Evolutionary conservation across 1,139 yeast genomes (phyloP), one percentile per base, ranked within the genome.

Genomic region (Blastobotrys ciferrii): DNA sequence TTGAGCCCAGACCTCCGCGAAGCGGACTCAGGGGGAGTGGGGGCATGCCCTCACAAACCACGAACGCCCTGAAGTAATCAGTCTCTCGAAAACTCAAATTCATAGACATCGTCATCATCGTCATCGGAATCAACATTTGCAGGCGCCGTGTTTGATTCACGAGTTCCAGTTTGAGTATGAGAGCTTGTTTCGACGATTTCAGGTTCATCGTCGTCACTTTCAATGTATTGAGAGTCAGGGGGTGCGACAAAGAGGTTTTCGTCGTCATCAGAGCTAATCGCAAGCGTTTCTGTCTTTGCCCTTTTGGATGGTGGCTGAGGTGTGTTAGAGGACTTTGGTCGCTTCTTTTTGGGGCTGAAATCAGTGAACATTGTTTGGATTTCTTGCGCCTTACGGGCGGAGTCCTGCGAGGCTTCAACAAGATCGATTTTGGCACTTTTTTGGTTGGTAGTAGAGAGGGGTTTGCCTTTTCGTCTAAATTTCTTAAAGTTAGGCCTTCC

Each of bases 51-150:
- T n/a, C n/a, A n/a, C n/a, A n/a, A n/a, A n/a, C n/a, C n/a, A n/a
- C n/a, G n/a, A n/a, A n/a, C n/a, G n/a, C n/a, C n/a, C n/a, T n/a
- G n/a, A n/a, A n/a, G n/a, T n/a, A n/a, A n/a, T n/a, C 17, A 41
- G 18, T 43, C 45, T 11, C 42, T 46, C 15, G 49, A 43, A 37
- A 51, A 53, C 25, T 45, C 43, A 38, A 55, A 55, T 4, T 45
- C 41, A 25, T 48, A 48, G 20, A 43, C 51, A 17, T 49, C 54
- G n/a, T 52, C 58, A 5, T 53, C 57, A 25, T 45, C 53, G 7
- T 49, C 53, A 18, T 45, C 52, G 15, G 45, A 51, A 13, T 20
- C 23, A 13, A 28, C 45, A 23, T 25, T 17, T 23, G 9, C 28
- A 5, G 28, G 28, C 5, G 28, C 28, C 5, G 9, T 23, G 28